Evolutionary conservation across 768 basidiomycete species (phyloP).

Genomic region (Leccinum boreale): DNA sequence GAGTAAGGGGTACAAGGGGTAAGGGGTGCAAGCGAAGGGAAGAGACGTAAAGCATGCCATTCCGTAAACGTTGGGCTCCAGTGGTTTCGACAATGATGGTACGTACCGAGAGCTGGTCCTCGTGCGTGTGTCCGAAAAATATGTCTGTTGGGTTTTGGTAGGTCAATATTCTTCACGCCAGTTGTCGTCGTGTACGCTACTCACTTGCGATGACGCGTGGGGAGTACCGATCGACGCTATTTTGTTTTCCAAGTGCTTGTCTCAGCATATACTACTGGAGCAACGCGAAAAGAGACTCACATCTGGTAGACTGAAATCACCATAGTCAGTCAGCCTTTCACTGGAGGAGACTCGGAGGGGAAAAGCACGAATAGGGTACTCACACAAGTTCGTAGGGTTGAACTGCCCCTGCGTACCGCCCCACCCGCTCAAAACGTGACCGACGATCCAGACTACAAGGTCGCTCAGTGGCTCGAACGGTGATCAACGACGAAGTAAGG

Average conservation of each 20-base stretch:
- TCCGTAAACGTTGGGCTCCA: not conserved
- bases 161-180: not conserved
- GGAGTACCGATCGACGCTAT: conserved; percentile 28
- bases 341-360: not conserved
- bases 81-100: not conserved
- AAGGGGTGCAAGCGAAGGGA: not conserved
- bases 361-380: conserved; percentile 7
- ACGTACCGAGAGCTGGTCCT: conserved; percentile 60
- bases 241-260: not conserved
- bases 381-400: conserved; percentile 45
- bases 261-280: not conserved
- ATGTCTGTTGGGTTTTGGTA: conserved; percentile 40
- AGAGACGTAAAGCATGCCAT: not conserved
- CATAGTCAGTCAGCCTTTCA: not conserved
- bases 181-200: conserved; percentile 4
- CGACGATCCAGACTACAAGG: conserved; percentile 45
- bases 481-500: not conserved
- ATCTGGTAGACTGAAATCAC: conserved; percentile 42
- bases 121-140: conserved; percentile 73
- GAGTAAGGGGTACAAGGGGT: not conserved
- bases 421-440: conserved; percentile 50
- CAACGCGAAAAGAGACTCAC: conserved; percentile 20
- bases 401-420: conserved; percentile 39
- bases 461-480: not conserved
- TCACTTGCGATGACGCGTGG: conserved; percentile 23